phyloP scores from a whole-genome alignment of 768 basidiomycete species.

The Mycena vulgaris region DNA sequence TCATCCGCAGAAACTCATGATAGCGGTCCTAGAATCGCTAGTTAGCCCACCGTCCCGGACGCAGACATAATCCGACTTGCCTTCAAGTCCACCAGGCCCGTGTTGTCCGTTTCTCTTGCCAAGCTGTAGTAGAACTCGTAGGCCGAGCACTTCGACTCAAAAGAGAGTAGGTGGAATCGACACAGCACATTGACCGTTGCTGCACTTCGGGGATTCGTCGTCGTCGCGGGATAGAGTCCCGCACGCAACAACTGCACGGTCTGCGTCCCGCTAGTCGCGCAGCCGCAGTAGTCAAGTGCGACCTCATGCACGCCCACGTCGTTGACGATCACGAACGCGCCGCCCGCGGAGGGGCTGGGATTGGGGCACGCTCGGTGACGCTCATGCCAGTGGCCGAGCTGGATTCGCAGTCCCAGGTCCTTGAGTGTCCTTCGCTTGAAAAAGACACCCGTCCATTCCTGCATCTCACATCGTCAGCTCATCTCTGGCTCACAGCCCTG shows the following conservation, averaged over 20 bases:
- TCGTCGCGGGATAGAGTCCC: constrained; percentile 36
- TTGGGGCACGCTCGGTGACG: not conserved
- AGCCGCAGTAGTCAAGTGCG: constrained; percentile 37
- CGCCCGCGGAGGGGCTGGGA: not conserved
- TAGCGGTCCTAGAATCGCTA: constrained; percentile 38
- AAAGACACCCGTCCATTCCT: constrained; percentile 21
- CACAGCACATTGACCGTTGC: constrained; percentile 33
- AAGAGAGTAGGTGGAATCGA: constrained; percentile 29
- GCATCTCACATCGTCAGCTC: no score
- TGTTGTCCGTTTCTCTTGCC: constrained; percentile 37
- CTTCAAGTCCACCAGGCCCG: no score
- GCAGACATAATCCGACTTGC: not conserved
- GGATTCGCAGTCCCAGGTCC: constrained; percentile 33
- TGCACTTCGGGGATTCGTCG: constrained; percentile 22
- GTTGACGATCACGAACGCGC: constrained; percentile 35
- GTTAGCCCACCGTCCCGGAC: not conserved
- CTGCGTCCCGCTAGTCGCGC: constrained; percentile 5
- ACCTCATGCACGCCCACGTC: constrained; percentile 29
- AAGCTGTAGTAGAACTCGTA: constrained; percentile 41
- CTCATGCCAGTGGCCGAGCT: constrained; percentile 34
- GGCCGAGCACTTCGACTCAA: constrained; percentile 28
- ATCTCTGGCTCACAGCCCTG: no score
- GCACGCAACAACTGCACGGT: constrained; percentile 33
- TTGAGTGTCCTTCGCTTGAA: constrained; percentile 25
- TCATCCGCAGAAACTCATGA: constrained; percentile 27